phyloP scores from a whole-genome alignment of 805 yeast species.

The Phaffomyces thermotolerans region DNA sequence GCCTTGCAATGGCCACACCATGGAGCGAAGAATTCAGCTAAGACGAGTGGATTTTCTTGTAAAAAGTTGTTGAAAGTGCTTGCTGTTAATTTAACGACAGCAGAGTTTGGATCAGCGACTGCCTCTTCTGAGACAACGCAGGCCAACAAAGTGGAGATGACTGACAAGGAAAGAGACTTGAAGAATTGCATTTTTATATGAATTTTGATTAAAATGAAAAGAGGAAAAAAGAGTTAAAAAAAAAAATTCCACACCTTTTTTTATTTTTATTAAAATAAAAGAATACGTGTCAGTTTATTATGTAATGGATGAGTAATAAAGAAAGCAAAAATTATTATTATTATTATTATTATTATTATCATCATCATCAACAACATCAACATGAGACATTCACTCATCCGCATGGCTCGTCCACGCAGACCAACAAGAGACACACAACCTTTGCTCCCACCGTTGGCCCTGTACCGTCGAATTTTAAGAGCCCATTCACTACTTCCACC shows the following conservation, averaged over 20 bases:
- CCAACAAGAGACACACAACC: constrained; percentile 30
- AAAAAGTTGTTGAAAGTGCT: constrained; percentile 61
- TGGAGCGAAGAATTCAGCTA: constrained; percentile 88
- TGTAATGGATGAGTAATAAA: too few species aligned
- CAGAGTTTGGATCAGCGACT: constrained; percentile 73
- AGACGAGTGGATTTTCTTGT: constrained; percentile 64
- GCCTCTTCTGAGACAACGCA: constrained; percentile 48
- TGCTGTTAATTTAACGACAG: constrained; percentile 73
- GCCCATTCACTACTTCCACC: constrained; percentile 68
- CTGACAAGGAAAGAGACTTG: constrained; percentile 26
- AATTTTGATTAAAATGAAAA: neutral
- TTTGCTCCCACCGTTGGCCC: constrained; percentile 71
- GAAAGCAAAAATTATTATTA: too few species aligned
- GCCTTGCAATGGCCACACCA: constrained; percentile 98
- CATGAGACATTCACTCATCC: constrained; percentile 12
- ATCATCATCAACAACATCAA: too few species aligned
- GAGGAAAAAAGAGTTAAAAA: too few species aligned
- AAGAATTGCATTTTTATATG: constrained; percentile 39
- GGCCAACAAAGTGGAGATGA: constrained; percentile 36
- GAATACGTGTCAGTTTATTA: neutral
- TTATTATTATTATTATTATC: too few species aligned
- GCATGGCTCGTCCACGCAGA: constrained; percentile 14
- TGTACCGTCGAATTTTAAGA: constrained; percentile 75
- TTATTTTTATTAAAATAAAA: too few species aligned
- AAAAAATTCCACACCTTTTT: too few species aligned